Evolutionary conservation across 2,329 filamentous ascomycete species (phyloP), one percentile per base, ranked within the genome.

Genomic region (Alternaria incomplexa): DNA sequence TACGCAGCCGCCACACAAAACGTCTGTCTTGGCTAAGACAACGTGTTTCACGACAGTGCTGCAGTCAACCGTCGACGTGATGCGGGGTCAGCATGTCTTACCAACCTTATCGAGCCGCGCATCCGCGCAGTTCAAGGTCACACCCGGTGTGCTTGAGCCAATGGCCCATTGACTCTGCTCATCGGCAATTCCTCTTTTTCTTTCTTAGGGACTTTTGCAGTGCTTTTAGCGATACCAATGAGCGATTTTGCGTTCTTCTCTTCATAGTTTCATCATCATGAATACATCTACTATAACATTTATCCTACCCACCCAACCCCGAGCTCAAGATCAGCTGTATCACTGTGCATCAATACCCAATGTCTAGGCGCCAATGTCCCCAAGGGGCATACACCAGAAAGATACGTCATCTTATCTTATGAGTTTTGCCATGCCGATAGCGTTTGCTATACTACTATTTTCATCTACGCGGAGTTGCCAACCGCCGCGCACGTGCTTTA

Each of bases 11-110:
- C n/a, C 26, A 25, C 43, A 26, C n/a, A 43, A 30, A 40, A 50
- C 44, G 45, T 30, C 40, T n/a, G 28, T 57, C 55, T 40, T 44
- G 46, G 30, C n/a, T 26, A 48, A 46, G 48, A 47, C 30, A 61
- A 15, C 36, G 22, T 44, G 53, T 61, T 53, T 54, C 48, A 64
- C 44, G 28, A 50, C 53, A 50, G 47, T 36, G 32, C 56, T 47
- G 56, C 53, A 40, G 55, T 54, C 48, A 56, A 45, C 53, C 36
- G 17, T 36, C 60, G 46, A 23, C 12, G 22, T 48, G 45, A 45
- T 59, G 56, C 25, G 56, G 56, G 48, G 56, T 59, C 32, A 59
- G 32, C 56, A 45, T 59, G 60, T 55, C 45, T 62, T 23, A 51
- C 32, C 23, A 26, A 44, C n/a, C 45, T 40, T 36, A n/a, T 51